These are phyloP conservation scores for Cryptosporidium ryanae DNA, from an alignment of 169 alveolate species.

Conservation along the genomic window DNA sequence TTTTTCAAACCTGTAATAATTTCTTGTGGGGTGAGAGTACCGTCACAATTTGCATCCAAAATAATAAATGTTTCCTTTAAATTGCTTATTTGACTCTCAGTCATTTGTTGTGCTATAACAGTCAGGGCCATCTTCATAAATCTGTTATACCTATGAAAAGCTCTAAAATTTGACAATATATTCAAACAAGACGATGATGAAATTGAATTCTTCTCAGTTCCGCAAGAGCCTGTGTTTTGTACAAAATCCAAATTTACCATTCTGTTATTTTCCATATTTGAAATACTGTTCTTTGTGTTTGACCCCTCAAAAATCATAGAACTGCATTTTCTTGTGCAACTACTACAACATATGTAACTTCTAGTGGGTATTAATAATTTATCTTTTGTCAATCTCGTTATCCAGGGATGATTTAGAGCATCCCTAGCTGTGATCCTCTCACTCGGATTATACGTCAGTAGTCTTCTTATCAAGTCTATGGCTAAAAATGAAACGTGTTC, in stretches of 20 bases:
- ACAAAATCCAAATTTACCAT: too few species aligned
- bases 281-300: background rate
- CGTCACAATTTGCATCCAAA: constrained; percentile 80
- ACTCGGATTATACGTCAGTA: constrained; percentile 74
- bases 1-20: constrained; percentile 77
- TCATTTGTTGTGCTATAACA: constrained; percentile 82
- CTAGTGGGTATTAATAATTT: constrained; percentile 36
- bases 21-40: constrained; percentile 78
- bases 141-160: constrained; percentile 81
- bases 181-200: constrained; percentile 47
- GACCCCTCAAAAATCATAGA: background rate
- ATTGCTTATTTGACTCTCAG: constrained; percentile 78
- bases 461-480: constrained; percentile 59
- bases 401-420: constrained; percentile 82
- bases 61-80: constrained; percentile 76
- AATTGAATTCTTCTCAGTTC: background rate
- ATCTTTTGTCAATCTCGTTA: constrained; percentile 49
- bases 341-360: constrained; percentile 11
- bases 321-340: constrained; percentile 66
- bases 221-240: background rate
- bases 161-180: constrained; percentile 57
- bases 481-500: constrained; percentile 72
- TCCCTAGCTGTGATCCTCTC: constrained; percentile 75
- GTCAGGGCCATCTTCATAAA: constrained; percentile 85
- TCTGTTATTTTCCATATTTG: too few species aligned